Evolutionary conservation across 2,329 filamentous ascomycete species (phyloP), one percentile per base, ranked within the genome.

Genomic region (Ophiostoma sp.): DNA sequence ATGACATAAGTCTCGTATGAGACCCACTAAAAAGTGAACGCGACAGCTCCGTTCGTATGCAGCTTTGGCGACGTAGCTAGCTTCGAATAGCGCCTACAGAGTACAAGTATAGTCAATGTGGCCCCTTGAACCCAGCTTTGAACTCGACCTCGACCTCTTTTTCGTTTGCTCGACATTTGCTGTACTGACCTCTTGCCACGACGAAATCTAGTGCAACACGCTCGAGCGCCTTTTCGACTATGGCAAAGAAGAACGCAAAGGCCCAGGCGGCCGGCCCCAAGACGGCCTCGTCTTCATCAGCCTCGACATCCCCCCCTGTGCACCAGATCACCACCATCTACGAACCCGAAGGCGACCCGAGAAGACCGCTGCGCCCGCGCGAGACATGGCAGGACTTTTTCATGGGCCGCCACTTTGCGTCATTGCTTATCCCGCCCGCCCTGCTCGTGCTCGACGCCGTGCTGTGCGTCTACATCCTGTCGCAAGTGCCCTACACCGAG

Each of bases 401-500:
- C 71, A 82, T 79, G 68, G 83, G 85, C 35, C 82, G 80, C 4
- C 83, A 86, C 77, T 76, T 76, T 13, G 79, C 87, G 67, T 84
- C 86, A 8, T 79, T 77, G 72, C 76, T 83, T 54, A 76, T 88
- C 36, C 81, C 88, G 6, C 84, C 88, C 0, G 81, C 88, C 3
- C 83, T 97, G 6, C 83, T 95, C 74, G 78, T 90, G 41, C 82
- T 85, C 69, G 94, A 97, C 77, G 88, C 87, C 8, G 79, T 86
- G 23, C 85, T 97, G 31, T 95, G 91, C 79, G 84, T 81, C 20
- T 78, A 92, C 44, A 85, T 97, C 73, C 90, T 97, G 73, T 89
- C 87, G 85, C 94, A 89, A 78, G 85, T 97, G 71, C 89, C 93
- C 57, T 97, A 99, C 78, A 99, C 95, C 62, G 95, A 99, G 80